Conservation (phyloP, 2,329 filamentous ascomycete genomes). For the Fusarium sp. region DNA sequence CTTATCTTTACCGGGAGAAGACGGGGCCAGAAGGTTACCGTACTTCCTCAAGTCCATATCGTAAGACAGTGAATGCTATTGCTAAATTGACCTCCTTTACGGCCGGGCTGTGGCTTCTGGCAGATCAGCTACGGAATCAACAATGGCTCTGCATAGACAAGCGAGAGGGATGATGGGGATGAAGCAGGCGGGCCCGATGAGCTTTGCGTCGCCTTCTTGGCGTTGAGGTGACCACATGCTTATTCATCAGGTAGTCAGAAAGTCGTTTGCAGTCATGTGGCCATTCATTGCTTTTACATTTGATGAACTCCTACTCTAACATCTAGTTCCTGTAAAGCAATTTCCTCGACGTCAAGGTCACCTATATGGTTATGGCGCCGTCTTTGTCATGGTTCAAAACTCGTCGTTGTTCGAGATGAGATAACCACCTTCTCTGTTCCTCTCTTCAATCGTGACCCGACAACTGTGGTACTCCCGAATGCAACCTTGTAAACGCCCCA, state of each 20-base stretch:
- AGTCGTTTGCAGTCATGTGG: constrained; percentile 13
- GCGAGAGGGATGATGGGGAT: no score
- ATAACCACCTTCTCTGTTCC: constrained; percentile 4
- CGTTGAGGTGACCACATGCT: no score
- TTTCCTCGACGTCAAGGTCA: constrained; percentile 1
- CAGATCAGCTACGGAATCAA: not conserved
- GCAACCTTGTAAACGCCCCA: constrained; percentile 31
- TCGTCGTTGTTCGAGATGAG: not conserved
- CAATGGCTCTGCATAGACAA: not conserved
- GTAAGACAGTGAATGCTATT: not conserved
- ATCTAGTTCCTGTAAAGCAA: constrained; percentile 23
- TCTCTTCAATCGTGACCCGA: constrained; percentile 23
- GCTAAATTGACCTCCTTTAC: no score
- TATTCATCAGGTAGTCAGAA: not conserved
- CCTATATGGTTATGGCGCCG: constrained; percentile 15
- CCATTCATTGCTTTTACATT: constrained; percentile 34
- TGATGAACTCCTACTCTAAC: constrained; percentile 41
- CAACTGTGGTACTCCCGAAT: constrained; percentile 9
- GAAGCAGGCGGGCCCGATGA: no score
- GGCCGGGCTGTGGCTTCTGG: no score
- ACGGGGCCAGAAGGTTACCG: not conserved
- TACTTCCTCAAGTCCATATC: not conserved
- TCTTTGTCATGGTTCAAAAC: constrained; percentile 11
- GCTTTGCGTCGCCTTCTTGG: no score
- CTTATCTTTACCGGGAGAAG: not conserved